These are phyloP conservation scores for Ustilago xerochloae DNA, from an alignment of 1,284 basidiomycete genomes.

Conservation along the genomic window DNA sequence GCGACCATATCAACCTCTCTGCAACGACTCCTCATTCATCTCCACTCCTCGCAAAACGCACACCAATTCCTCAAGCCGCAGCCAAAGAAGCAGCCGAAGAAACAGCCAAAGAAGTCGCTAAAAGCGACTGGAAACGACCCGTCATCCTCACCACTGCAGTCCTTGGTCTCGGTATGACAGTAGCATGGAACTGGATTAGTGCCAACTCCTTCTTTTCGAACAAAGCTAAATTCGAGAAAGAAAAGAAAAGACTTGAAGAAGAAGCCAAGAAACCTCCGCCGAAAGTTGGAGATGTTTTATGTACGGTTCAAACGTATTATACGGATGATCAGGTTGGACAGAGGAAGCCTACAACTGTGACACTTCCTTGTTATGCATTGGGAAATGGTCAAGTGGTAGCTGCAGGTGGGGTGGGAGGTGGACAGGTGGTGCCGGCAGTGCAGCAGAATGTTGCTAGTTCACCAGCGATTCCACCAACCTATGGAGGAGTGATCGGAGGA, in stretches of 20 bases:
- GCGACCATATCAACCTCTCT: not conserved
- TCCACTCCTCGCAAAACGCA: not conserved
- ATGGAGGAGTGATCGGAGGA: too few relatives aligned
- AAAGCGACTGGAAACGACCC: slow-evolving; percentile 27
- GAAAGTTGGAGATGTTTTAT: slow-evolving; percentile 22
- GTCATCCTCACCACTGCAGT: slow-evolving; percentile 12
- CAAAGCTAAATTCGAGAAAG: not conserved
- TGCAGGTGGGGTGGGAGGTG: not conserved
- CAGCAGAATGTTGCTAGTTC: too few relatives aligned
- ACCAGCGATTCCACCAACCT: too few relatives aligned
- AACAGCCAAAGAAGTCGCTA: not conserved
- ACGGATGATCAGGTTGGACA: slow-evolving; percentile 26
- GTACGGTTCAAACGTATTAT: slow-evolving; percentile 23
- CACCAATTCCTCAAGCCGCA: not conserved
- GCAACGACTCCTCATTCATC: not conserved
- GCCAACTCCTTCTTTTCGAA: slow-evolving; percentile 24
- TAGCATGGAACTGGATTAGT: slow-evolving; percentile 35
- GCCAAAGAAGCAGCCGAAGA: not conserved
- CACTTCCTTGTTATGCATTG: slow-evolving; percentile 22
- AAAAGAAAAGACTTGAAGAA: slow-evolving; percentile 10
- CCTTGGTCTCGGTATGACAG: slow-evolving; percentile 11
- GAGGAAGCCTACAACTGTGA: slow-evolving; percentile 14
- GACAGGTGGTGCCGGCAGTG: not conserved
- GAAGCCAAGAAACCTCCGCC: slow-evolving; percentile 21
- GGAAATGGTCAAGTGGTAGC: not conserved